Evolutionary conservation across 2,329 filamentous ascomycete genomes (phyloP).

Genomic region (Fusarium poae): DNA sequence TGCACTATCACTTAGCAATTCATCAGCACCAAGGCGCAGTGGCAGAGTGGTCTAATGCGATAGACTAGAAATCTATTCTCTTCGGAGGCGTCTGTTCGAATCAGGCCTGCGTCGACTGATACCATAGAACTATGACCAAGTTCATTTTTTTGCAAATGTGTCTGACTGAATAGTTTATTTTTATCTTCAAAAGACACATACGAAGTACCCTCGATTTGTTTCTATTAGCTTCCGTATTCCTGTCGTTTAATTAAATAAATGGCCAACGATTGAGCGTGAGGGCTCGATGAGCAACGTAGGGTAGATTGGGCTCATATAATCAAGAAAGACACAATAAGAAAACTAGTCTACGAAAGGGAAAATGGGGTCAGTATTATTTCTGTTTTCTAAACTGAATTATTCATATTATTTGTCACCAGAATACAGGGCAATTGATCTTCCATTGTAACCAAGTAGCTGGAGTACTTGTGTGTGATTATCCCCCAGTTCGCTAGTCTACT

Average conservation of each 20-base stretch:
- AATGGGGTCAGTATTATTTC: too few species aligned
- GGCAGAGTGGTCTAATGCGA: constrained; percentile 39
- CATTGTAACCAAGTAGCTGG: background rate
- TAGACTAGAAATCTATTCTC: constrained; percentile 40
- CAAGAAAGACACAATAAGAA: too few species aligned
- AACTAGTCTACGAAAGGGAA: too few species aligned
- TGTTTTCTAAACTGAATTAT: background rate
- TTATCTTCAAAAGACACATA: background rate
- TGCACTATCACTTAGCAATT: rapidly evolving
- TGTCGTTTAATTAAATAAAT: too few species aligned
- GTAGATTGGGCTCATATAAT: background rate
- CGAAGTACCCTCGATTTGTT: rapidly evolving
- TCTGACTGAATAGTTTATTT: background rate
- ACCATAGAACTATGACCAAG: background rate
- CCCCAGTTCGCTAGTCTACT: too few species aligned
- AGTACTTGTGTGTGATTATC: too few species aligned
- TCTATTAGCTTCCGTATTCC: too few species aligned
- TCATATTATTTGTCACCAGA: background rate
- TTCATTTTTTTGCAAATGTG: background rate
- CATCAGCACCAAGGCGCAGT: constrained; percentile 22
- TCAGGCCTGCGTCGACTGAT: constrained; percentile 27
- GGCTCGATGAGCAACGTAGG: background rate
- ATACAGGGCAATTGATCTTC: background rate
- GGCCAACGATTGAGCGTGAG: too few species aligned
- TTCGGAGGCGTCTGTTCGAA: constrained; percentile 38